Evolutionary conservation across 352 stramenopile species (phyloP).

Genomic region (Pythium phragmitis): DNA sequence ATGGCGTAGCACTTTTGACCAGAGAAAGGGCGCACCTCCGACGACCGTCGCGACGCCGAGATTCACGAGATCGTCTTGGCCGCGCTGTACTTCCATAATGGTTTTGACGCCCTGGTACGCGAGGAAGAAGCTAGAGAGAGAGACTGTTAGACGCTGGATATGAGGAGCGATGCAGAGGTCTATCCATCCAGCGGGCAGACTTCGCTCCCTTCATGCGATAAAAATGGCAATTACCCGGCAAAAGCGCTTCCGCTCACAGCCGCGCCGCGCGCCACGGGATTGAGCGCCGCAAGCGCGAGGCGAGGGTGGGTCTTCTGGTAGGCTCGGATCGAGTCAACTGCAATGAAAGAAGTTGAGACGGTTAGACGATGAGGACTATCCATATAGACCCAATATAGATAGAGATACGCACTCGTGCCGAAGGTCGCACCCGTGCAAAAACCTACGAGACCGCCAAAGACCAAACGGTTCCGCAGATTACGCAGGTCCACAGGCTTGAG

Average conservation of each 20-base stretch:
- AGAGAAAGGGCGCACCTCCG: constrained; percentile 56
- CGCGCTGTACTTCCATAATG: constrained; percentile 55
- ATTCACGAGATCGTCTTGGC: constrained; percentile 56
- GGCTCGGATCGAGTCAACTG: constrained; percentile 63
- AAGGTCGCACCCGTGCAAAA: constrained; percentile 79
- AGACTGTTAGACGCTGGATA: constrained; percentile 2
- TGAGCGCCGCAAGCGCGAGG: constrained; percentile 45
- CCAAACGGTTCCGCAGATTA: constrained; percentile 63
- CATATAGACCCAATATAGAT: neutral
- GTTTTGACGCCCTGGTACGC: constrained; percentile 77
- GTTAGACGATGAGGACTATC: neutral
- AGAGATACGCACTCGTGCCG: constrained; percentile 53
- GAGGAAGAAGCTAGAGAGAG: constrained; percentile 63
- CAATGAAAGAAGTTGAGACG: neutral
- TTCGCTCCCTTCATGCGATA: too few species aligned
- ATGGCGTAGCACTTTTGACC: constrained; percentile 62
- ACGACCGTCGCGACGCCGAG: constrained; percentile 52
- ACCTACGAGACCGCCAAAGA: constrained; percentile 77
- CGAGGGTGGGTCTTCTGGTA: constrained; percentile 62
- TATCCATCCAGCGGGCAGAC: too few species aligned
- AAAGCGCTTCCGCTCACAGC: constrained; percentile 61
- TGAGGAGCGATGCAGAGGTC: neutral
- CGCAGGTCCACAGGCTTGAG: constrained; percentile 40
- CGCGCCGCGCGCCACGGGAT: constrained; percentile 45
- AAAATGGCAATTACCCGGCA: constrained; percentile 34